Base-by-base conservation (phyloP, 768 basidiomycete species). In the Pseudohyphozyma bogoriensis region DNA sequence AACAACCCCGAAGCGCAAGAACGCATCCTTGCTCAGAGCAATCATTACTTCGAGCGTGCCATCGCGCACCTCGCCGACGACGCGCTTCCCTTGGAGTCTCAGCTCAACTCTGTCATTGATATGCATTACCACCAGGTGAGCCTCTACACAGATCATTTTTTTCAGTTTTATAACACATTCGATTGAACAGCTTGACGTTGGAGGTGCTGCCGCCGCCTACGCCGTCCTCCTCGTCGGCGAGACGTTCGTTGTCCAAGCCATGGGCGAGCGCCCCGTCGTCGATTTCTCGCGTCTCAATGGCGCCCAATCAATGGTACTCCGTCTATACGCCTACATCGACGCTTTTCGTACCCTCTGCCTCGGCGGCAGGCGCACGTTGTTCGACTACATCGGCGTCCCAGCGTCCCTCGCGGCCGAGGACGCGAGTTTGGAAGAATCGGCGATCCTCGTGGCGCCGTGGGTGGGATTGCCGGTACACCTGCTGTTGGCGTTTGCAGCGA, bases 211-310 rank as follows among this genome's bases (percentile, higher is more conserved):
- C 1, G 58, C 63, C 0, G 44, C 63, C 8, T 59, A 64, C 45
- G 63, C 63, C 16, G 59, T 64, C 31, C 40, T 64, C 2, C 51
- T 64, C 10, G 53, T 64, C 24, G 58, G 55, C 36, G 63, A 64
- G 33, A 47, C 49, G 55, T 64, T 59, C 15, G 47, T 64, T 11
- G 37, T 55, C 54, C 56, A 64, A 36, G 58, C 47, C 26, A 55
- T 64, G 20, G 63, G 63, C 6, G 16, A 32, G 26, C 57, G 62
- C 22, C 63, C 63, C 9, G 11, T 29, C 0, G 46, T 64, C 37
- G 63, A 64, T 45, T 22, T 64, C 44, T 51, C 36, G 32, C 29
- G 51, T 8, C 50, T 56, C 5, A 51, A 51, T 45, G 63, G 58
- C 1, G 51, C 59, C 24, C 55, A 52, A 26, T 36, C 55, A 0